Percentiles rank a stretch among this genome's conserved stretches.
Evolutionary conservation across 495 filamentous ascomycete species (phyloP).

Genomic region (Aspergillus olivimuriae): DNA sequence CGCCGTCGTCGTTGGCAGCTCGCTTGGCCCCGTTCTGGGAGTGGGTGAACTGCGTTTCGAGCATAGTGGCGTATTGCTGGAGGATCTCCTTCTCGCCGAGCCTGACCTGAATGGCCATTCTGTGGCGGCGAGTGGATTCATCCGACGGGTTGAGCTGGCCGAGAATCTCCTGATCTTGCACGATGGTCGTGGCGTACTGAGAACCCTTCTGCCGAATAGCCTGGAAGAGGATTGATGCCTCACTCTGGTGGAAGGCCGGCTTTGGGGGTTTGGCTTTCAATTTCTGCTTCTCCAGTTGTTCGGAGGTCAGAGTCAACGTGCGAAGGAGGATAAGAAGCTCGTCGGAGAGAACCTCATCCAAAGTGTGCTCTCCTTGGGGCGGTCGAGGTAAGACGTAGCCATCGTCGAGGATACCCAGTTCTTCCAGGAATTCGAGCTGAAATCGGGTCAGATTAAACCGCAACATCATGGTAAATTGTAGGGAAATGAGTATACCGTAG

Average conservation of each 20-base stretch:
- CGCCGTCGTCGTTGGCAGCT: conserved; percentile 16
- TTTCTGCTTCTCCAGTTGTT: conserved; percentile 28
- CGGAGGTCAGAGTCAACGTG: conserved; percentile 36
- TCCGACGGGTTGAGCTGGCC: conserved; percentile 21
- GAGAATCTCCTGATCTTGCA: conserved; percentile 55
- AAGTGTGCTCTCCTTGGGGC: conserved; percentile 24
- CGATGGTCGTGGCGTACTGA: conserved; percentile 57
- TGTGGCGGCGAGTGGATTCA: conserved; percentile 31
- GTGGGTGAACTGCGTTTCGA: no score
- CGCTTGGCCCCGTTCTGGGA: conserved; percentile 11
- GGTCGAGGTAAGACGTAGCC: conserved; percentile 46
- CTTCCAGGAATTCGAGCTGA: conserved; percentile 42
- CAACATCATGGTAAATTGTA: conserved; percentile 1
- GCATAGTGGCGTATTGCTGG: conserved; percentile 37
- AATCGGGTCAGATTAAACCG: conserved; percentile 2
- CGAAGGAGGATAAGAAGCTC: conserved; percentile 47
- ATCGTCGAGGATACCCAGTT: conserved; percentile 47
- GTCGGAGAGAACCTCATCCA: conserved; percentile 34
- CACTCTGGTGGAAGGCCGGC: conserved; percentile 19
- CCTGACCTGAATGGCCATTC: conserved; percentile 71
- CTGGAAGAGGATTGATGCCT: conserved; percentile 27
- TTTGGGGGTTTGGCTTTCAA: conserved; percentile 45
- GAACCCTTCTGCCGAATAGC: conserved; percentile 22
- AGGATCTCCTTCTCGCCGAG: conserved; percentile 75
- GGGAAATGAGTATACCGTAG: conserved; percentile 33